phyloP scores from a whole-genome alignment of 345 rosid genomes.

The Syzygium aqueum region DNA sequence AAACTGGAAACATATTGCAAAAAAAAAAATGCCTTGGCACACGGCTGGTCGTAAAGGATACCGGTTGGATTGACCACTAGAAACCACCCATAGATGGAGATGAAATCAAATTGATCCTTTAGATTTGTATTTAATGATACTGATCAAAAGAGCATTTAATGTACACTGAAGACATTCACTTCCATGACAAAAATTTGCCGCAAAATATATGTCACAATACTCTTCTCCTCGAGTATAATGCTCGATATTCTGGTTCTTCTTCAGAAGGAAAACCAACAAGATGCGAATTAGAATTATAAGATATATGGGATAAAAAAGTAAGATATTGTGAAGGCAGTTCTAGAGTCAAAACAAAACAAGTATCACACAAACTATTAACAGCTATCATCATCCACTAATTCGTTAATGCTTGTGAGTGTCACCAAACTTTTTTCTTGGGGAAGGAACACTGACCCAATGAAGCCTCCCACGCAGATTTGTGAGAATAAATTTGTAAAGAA shows the following conservation, averaged over 20 bases:
- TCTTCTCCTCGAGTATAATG: too few relatives aligned
- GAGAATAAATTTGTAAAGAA: too few relatives aligned
- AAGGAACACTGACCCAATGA: not conserved
- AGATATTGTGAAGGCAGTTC: not conserved
- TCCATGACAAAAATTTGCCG: not conserved
- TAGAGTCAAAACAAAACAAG: too few relatives aligned
- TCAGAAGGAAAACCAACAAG: not conserved
- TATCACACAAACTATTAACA: not conserved
- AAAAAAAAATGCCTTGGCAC: slow-evolving; percentile 58
- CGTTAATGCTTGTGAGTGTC: not conserved
- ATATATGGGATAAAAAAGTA: not conserved
- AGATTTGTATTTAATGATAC: slow-evolving; percentile 13
- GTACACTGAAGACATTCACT: not conserved
- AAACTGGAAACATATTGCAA: not conserved
- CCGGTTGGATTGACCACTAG: slow-evolving; percentile 76
- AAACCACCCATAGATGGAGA: slow-evolving; percentile 29
- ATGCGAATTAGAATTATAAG: not conserved
- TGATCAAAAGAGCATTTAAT: not conserved
- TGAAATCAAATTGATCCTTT: not conserved
- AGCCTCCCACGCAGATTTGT: too few relatives aligned
- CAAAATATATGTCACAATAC: not conserved
- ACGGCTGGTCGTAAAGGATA: slow-evolving; percentile 83
- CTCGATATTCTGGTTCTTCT: not conserved
- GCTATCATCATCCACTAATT: not conserved
- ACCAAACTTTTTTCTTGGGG: not conserved